Evolutionary conservation across 345 rosid species (phyloP).

Genomic region (Eutrema yunnanense): DNA sequence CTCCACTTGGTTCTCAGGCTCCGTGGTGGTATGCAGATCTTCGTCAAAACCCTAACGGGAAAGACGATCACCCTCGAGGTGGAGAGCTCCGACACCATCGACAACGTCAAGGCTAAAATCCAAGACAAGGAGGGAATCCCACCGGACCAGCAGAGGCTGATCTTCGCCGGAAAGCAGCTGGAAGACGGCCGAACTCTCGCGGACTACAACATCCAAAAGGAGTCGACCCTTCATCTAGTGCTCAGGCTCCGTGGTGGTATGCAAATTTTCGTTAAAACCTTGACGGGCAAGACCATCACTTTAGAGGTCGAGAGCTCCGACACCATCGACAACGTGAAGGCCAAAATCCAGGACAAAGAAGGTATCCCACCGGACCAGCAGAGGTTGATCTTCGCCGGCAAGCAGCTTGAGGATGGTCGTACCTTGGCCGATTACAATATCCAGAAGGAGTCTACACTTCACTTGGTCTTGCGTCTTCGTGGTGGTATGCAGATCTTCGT

Average conservation of each 20-base stretch:
- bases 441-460: constrained; percentile 38
- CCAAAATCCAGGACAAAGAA: constrained; percentile 43
- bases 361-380: constrained; percentile 48
- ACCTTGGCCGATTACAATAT: constrained; percentile 43
- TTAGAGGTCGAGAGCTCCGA: constrained; percentile 39
- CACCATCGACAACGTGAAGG: constrained; percentile 41
- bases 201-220: constrained; percentile 38
- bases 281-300: constrained; percentile 39
- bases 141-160: constrained; percentile 33
- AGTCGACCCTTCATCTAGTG: constrained; percentile 24
- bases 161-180: constrained; percentile 28
- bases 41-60: constrained; percentile 32
- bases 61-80: constrained; percentile 39
- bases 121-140: constrained; percentile 39
- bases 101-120: constrained; percentile 36
- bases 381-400: constrained; percentile 39
- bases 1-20: constrained; percentile 14
- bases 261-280: constrained; percentile 41
- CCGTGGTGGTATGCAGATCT: constrained; percentile 24
- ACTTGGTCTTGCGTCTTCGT: constrained; percentile 28
- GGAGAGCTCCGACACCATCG: constrained; percentile 38
- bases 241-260: constrained; percentile 37
- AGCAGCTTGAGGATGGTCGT: constrained; percentile 40
- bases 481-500: constrained; percentile 50
- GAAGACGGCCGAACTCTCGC: constrained; percentile 31